Base-by-base conservation (phyloP, 139 green algal genomes). In the Micractinium conductrix region DNA sequence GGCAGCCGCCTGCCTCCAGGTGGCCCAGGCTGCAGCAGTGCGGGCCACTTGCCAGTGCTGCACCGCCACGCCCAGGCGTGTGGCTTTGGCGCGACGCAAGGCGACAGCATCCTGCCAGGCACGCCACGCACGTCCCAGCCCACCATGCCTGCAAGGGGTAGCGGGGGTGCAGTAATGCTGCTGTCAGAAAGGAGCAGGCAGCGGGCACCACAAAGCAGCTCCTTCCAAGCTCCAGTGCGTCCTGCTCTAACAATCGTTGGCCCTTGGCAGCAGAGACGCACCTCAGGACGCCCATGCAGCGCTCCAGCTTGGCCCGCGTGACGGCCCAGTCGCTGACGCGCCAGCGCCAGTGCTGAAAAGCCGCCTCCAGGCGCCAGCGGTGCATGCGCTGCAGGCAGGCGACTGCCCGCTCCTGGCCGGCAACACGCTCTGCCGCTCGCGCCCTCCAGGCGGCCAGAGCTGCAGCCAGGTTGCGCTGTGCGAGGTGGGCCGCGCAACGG, bases 131-230 rank as follows among this genome's bases (percentile, higher is more conserved):
- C 44, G 72, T 7, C 38, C 44, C 44, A 79, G 30, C 0, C 43
- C 17, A 30, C 43, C 44, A 17, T 79, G 72, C 26, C 72, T 79
- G 72, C 72, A 79, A n/a, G n/a, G n/a, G n/a, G n/a, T n/a, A n/a
- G n/a, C n/a, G n/a, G n/a, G n/a, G n/a, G n/a, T n/a, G n/a, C n/a
- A n/a, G n/a, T n/a, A n/a, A n/a, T n/a, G n/a, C n/a, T n/a, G n/a
- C n/a, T n/a, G n/a, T n/a, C n/a, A n/a, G n/a, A n/a, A n/a, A n/a
- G n/a, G n/a, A n/a, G n/a, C n/a, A n/a, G n/a, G n/a, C n/a, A n/a
- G n/a, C n/a, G n/a, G n/a, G n/a, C n/a, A n/a, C n/a, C n/a, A n/a
- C n/a, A n/a, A n/a, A n/a, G n/a, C n/a, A n/a, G n/a, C n/a, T n/a
- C n/a, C n/a, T n/a, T n/a, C n/a, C n/a, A n/a, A n/a, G n/a, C n/a